Evolutionary conservation across 2,329 filamentous ascomycete species (phyloP), one percentile per base, ranked within the genome.

Genomic region (Acarospora socialis): DNA sequence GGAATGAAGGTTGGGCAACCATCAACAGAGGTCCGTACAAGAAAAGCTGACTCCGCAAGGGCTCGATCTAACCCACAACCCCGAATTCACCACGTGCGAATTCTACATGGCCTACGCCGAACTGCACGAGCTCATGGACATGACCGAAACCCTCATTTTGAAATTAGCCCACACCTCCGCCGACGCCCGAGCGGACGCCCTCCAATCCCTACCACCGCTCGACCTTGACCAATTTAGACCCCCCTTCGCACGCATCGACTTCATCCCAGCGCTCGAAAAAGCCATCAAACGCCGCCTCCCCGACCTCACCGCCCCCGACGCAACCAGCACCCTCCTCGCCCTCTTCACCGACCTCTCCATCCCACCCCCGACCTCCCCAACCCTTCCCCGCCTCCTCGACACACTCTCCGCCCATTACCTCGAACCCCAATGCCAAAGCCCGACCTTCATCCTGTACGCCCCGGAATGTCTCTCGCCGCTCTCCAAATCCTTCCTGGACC

Each of bases 81-180:
- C 90, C 0, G 90, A 98, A 51, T 98, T 95, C 57, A 90, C 81
- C 26, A 95, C 82, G 38, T 95, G 87, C 62, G 90, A 98, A 57
- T 95, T 93, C 58, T 98, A 98, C 57, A 77, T 80, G 39, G 77
- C 86, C 3, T 92, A 86, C 47, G 74, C 78, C 38, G 80, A 77
- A 41, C 66, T 94, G 0, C 61, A 74, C 21, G 71, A 81, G 24
- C 61, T 95, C 30, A 84, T 92, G 48, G 51, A 55, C 13, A 71
- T 75, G 50, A 95, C 87, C 1, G 80, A 90, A 52, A 60, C 66
- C 9, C 56, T 95, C 28, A 56, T 94, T 19, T 60, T 52, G 20
- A 64, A 68, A 12, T 61, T 86, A 10, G 67, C 70, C 7, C 46
- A 54, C 10, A 63, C 67, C 40, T 65, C 70, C 21, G 52, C 60